Conservation (phyloP, 306 rosid genomes). For the Neltuma alba region DNA sequence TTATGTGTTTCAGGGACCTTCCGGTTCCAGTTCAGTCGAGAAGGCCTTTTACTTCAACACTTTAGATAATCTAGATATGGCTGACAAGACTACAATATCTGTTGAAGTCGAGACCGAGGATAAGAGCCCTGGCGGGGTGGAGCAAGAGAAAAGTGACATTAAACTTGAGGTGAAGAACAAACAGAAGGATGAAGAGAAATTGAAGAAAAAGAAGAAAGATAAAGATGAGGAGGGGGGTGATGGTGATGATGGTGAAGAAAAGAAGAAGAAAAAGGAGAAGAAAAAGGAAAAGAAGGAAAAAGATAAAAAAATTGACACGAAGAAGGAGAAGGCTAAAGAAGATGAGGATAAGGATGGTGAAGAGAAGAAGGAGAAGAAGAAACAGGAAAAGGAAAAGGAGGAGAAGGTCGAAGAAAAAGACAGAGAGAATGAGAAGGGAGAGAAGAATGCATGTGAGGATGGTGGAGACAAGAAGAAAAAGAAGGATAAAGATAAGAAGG, state of each 20-base stretch:
- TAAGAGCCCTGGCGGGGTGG: conserved; percentile 38
- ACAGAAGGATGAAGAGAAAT: conserved; percentile 42
- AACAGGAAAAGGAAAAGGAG: conserved; percentile 11
- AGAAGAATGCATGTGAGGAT: too few relatives aligned
- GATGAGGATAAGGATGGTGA: neutral
- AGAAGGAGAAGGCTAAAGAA: conserved; percentile 14
- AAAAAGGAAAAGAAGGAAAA: conserved; percentile 23
- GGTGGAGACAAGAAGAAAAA: too few relatives aligned
- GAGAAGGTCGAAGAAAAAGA: too few relatives aligned
- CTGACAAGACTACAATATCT: conserved; percentile 41
- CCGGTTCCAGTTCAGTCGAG: conserved; percentile 17
- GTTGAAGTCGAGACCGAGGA: conserved; percentile 44
- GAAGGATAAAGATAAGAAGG: neutral
- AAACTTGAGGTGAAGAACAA: conserved; percentile 53
- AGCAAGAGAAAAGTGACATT: conserved; percentile 43
- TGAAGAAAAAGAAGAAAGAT: conserved; percentile 38
- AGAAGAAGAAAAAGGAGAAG: neutral
- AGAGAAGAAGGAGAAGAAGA: neutral
- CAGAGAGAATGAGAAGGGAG: too few relatives aligned
- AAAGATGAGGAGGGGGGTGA: neutral
- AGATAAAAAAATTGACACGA: neutral
- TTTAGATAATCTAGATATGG: conserved; percentile 50
- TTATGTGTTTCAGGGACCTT: conserved; percentile 25
- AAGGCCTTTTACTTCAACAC: conserved; percentile 13
- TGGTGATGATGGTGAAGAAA: neutral